Evolutionary conservation across 495 filamentous ascomycete species (phyloP).

Genomic region (Penicillium crystallinum): DNA sequence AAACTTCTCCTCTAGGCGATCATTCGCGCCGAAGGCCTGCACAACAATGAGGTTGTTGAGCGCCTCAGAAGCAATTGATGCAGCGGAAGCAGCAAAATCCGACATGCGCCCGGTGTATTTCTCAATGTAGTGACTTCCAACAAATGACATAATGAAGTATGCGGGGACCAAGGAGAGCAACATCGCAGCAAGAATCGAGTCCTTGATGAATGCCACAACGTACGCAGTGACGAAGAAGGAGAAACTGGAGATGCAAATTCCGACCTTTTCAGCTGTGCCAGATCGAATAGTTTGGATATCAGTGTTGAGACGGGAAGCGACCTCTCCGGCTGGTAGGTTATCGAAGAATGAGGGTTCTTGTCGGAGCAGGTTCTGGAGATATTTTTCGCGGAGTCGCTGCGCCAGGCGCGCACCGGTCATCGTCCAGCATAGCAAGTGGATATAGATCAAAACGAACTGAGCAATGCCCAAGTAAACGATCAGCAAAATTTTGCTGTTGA

Average conservation of each 20-base stretch:
- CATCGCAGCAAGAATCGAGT: slow-evolving; percentile 37
- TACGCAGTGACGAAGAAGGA: slow-evolving; percentile 62
- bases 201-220: slow-evolving; percentile 59
- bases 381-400: slow-evolving; percentile 55
- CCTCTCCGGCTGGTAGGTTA: slow-evolving; percentile 49
- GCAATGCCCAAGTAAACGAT: slow-evolving; percentile 61
- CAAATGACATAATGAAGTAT: slow-evolving; percentile 59
- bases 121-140: slow-evolving; percentile 55
- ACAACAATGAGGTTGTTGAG: slow-evolving; percentile 45
- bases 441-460: slow-evolving; percentile 56
- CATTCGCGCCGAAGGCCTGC: slow-evolving; percentile 45
- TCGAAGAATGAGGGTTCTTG: slow-evolving; percentile 63
- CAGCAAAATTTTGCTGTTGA: slow-evolving; percentile 55
- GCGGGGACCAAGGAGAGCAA: slow-evolving; percentile 57
- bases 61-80: slow-evolving; percentile 46
- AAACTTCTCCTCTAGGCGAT: slow-evolving; percentile 50
- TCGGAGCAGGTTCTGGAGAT: slow-evolving; percentile 51
- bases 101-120: slow-evolving; percentile 53
- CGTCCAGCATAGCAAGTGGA: slow-evolving; percentile 51
- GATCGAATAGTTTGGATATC: slow-evolving; percentile 58
- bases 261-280: slow-evolving; percentile 64
- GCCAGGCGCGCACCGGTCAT: slow-evolving; percentile 56
- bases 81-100: slow-evolving; percentile 44
- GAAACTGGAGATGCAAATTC: slow-evolving; percentile 51
- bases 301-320: slow-evolving; percentile 54